phyloP scores from a whole-genome alignment of 768 basidiomycete genomes.

The Phaffia australis region DNA sequence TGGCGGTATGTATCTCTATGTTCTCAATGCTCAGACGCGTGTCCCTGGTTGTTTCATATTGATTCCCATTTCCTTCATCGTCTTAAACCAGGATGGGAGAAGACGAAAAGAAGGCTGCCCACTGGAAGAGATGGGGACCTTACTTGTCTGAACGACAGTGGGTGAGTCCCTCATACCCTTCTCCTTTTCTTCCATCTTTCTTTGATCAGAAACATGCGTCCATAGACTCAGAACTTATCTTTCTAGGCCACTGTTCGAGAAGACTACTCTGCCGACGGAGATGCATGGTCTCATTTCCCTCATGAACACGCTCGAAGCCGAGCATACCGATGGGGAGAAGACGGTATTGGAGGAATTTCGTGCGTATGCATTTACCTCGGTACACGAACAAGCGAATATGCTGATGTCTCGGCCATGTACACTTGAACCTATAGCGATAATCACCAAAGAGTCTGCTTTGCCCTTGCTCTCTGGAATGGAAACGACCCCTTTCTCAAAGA shows the following conservation, averaged over 20 bases:
- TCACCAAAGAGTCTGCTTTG: conserved; percentile 85
- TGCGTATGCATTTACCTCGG: conserved; percentile 25
- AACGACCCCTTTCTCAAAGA: conserved; percentile 92
- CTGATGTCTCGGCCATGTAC: background rate
- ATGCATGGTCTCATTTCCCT: conserved; percentile 82
- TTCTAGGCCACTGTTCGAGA: conserved; percentile 88
- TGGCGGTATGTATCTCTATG: conserved; percentile 1
- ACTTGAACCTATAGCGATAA: conserved; percentile 50
- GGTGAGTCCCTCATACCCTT: conserved; percentile 46
- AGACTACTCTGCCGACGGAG: conserved; percentile 92
- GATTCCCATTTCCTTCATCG: background rate
- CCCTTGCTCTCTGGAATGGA: conserved; percentile 87
- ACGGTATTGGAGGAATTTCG: conserved; percentile 92
- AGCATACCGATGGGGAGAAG: conserved; percentile 97
- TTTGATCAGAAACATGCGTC: background rate
- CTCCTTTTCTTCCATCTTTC: background rate
- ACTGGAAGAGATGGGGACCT: conserved; percentile 99
- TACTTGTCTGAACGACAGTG: conserved; percentile 96
- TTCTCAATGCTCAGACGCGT: background rate
- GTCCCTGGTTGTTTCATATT: background rate
- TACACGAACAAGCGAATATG: background rate
- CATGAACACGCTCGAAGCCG: conserved; percentile 70
- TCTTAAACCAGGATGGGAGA: conserved; percentile 49
- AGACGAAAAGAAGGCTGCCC: conserved; percentile 62
- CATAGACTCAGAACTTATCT: background rate